A percentile compares a stretch with the other conserved stretches of the same genome.
Conservation (phyloP, 179 eudicot genomes). For the Spergularia azorica region DNA sequence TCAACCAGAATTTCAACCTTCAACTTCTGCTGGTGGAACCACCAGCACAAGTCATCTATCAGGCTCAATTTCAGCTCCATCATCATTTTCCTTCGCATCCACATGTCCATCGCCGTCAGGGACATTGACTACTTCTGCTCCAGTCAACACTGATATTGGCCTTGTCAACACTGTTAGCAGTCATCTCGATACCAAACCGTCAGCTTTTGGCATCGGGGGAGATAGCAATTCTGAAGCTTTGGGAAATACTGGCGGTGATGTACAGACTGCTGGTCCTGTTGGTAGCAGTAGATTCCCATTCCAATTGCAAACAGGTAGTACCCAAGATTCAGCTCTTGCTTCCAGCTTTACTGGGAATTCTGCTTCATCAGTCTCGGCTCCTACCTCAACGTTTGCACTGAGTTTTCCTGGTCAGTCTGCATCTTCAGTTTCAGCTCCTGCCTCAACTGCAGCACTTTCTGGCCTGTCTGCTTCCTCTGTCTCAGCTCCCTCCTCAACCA, state of each 20-base stretch:
- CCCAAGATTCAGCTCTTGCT: constrained; percentile 15
- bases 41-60: constrained; percentile 9
- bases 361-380: constrained; percentile 31
- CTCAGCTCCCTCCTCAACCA: constrained; percentile 26
- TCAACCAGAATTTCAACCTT: constrained; percentile 20
- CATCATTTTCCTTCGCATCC: constrained; percentile 28
- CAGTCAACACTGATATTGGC: constrained; percentile 27
- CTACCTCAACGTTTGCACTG: constrained; percentile 30
- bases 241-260: constrained; percentile 26
- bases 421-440: constrained; percentile 28
- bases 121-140: constrained; percentile 27
- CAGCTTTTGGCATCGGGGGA: constrained; percentile 31
- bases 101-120: constrained; percentile 27
- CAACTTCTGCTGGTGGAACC: constrained; percentile 21
- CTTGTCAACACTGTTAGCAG: constrained; percentile 28
- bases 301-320: neutral
- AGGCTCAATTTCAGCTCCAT: constrained; percentile 15
- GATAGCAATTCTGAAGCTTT: constrained; percentile 37
- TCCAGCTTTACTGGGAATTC: constrained; percentile 27
- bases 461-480: constrained; percentile 32
- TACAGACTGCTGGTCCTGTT: constrained; percentile 37
- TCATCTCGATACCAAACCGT: constrained; percentile 24
- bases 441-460: constrained; percentile 34
- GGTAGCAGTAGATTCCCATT: constrained; percentile 7
- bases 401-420: constrained; percentile 35